Evolutionary conservation across 2,329 filamentous ascomycete genomes (phyloP), one percentile per base, ranked within the genome.

Genomic region (Amylocarpus encephaloides): DNA sequence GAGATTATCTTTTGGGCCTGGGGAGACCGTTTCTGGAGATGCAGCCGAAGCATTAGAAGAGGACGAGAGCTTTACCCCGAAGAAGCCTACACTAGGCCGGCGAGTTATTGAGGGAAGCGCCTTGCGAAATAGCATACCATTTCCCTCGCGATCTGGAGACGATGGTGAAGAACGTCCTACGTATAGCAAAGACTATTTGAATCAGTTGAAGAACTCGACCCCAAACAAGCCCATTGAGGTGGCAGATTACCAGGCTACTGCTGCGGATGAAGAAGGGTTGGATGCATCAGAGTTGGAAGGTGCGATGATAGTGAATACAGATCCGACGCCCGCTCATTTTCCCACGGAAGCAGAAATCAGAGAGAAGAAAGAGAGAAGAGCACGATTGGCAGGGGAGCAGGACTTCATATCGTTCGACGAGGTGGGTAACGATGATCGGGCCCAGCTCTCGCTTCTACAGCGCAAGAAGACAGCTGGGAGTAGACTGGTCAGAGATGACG

Each of bases 331-430:
- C 71, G 48, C 62, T 12, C 73, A 73, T 5, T 90, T 96, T 56
- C 82, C 92, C 2, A 90, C 85, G 1, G 86, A 91, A 54, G 80
- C 86, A 2, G 88, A 96, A 64, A 95, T 97, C 45, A 79, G 79
- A 26, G 91, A 95, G 69, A 94, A 91, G 72, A 97, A 96, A 68
- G 87, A 89, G 53, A 81, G 93, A 1, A 80, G 92, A 13, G 85
- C 86, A n/a, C 82, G 92, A 1, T 68, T 94, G 10, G 91, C 90
- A 0, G 76, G 82, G 47, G 82, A 90, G 61, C 70, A 86, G 43
- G 81, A 84, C 48, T 86, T 81, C 62, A 78, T 88, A 40, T 80
- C 82, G 0, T 71, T 88, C 0, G 74, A 80, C 49, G 79, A 77
- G 32, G 74, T 74, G n/a, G 76, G 77, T n/a, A 73, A 77, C 43